Evolutionary conservation across 495 filamentous ascomycete genomes (phyloP).

Genomic region (Neurospora sp.): DNA sequence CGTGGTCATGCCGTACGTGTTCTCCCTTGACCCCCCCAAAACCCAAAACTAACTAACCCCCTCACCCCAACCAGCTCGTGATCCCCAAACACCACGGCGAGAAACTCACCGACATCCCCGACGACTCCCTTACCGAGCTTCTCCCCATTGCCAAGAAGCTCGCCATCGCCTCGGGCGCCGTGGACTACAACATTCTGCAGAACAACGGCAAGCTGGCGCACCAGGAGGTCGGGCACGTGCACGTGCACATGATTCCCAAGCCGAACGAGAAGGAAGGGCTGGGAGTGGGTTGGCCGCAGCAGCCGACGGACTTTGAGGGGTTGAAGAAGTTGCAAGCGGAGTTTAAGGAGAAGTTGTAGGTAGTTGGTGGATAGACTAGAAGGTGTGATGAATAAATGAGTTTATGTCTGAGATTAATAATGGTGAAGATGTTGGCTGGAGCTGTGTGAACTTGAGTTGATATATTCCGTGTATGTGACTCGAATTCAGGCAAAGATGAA

Average conservation of each 20-base stretch:
- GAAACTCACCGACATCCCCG: constrained; percentile 88
- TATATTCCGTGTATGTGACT: too few relatives aligned
- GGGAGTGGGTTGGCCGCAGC: constrained; percentile 67
- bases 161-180: constrained; percentile 61
- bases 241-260: constrained; percentile 70
- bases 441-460: too few relatives aligned
- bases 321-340: constrained; percentile 72
- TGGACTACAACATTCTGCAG: constrained; percentile 88
- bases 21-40: not conserved
- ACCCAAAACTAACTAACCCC: not conserved
- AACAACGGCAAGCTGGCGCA: constrained; percentile 95
- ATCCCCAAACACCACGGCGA: constrained; percentile 94
- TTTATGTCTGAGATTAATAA: not conserved
- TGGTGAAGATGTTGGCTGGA: not conserved
- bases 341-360: constrained; percentile 81
- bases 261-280: constrained; percentile 78
- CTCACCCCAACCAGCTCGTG: constrained; percentile 54
- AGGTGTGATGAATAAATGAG: not conserved
- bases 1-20: constrained; percentile 63
- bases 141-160: constrained; percentile 85
- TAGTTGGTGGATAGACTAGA: not conserved
- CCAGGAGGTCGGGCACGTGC: constrained; percentile 85
- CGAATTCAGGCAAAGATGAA: too few relatives aligned
- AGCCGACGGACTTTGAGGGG: constrained; percentile 69
- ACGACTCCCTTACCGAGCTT: constrained; percentile 75